Evolutionary conservation across 257 asterid genomes (phyloP).

Genomic region (Solanum chaucha): DNA sequence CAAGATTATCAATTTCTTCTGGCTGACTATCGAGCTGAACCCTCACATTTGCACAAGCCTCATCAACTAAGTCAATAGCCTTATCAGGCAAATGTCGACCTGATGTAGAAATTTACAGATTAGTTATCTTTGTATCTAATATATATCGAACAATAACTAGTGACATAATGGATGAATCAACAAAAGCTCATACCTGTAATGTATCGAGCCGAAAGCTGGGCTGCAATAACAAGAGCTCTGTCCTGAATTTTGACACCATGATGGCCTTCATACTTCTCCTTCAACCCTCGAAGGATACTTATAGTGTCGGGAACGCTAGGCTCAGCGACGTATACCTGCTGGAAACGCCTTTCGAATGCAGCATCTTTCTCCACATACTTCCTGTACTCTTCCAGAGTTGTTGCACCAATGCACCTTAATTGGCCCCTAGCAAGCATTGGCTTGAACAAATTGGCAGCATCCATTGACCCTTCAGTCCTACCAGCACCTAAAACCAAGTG

Average conservation of each 20-base stretch:
- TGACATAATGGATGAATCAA: not conserved
- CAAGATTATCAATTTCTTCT: slow-evolving; percentile 56
- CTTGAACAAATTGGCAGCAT: slow-evolving; percentile 60
- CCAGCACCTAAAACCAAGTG: slow-evolving; percentile 68
- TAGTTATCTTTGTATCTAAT: not conserved
- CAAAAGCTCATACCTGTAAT: slow-evolving; percentile 34
- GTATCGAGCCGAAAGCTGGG: slow-evolving; percentile 53
- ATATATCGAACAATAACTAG: not conserved
- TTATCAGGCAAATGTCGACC: slow-evolving; percentile 72
- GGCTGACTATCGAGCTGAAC: slow-evolving; percentile 81
- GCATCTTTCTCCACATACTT: slow-evolving; percentile 74
- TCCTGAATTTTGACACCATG: slow-evolving; percentile 74
- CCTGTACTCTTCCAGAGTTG: slow-evolving; percentile 55
- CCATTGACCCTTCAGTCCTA: slow-evolving; percentile 67
- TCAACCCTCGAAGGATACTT: slow-evolving; percentile 58
- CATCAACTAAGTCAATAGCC: slow-evolving; percentile 64
- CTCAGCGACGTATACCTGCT: slow-evolving; percentile 68
- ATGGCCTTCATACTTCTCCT: slow-evolving; percentile 73
- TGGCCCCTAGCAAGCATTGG: slow-evolving; percentile 83
- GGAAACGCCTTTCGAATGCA: slow-evolving; percentile 69
- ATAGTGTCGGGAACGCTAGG: slow-evolving; percentile 56
- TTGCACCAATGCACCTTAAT: slow-evolving; percentile 60
- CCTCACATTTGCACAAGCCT: slow-evolving; percentile 76
- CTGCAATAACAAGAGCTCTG: slow-evolving; percentile 60
- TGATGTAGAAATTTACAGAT: not conserved